These are phyloP conservation scores for Pseudopediastrum boryanum DNA, from an alignment of 139 green algal species.

Conservation along the genomic window DNA sequence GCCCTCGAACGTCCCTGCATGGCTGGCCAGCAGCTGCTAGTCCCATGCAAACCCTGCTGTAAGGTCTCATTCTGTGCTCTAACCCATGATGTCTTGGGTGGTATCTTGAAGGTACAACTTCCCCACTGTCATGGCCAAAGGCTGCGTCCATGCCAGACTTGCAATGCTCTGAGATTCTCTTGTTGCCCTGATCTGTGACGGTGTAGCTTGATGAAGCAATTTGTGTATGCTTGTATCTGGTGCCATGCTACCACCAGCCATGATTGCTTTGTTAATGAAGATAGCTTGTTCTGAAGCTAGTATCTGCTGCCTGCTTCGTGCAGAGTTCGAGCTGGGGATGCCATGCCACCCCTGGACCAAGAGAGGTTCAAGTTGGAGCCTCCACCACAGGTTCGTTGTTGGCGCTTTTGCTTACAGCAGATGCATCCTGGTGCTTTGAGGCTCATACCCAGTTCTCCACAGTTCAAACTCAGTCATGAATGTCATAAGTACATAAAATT, in stretches of 20 bases:
- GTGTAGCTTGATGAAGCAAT: background rate
- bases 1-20: background rate
- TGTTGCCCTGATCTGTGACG: no score
- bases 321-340: constrained; percentile 48
- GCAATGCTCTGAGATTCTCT: no score
- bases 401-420: no score
- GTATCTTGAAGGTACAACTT: no score
- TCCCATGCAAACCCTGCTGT: background rate
- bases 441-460: background rate
- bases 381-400: constrained; percentile 41
- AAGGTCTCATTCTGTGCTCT: background rate
- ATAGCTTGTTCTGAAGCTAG: constrained; percentile 17
- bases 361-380: constrained; percentile 68
- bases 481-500: background rate
- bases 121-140: no score
- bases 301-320: constrained; percentile 21
- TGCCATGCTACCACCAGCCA: background rate
- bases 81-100: background rate
- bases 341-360: constrained; percentile 68
- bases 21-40: background rate
- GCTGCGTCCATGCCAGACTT: no score
- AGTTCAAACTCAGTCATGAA: background rate
- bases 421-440: background rate
- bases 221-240: background rate
- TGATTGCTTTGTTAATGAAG: no score